Evolutionary conservation across 2,329 filamentous ascomycete genomes (phyloP).

Genomic region (Beauveria varroae): DNA sequence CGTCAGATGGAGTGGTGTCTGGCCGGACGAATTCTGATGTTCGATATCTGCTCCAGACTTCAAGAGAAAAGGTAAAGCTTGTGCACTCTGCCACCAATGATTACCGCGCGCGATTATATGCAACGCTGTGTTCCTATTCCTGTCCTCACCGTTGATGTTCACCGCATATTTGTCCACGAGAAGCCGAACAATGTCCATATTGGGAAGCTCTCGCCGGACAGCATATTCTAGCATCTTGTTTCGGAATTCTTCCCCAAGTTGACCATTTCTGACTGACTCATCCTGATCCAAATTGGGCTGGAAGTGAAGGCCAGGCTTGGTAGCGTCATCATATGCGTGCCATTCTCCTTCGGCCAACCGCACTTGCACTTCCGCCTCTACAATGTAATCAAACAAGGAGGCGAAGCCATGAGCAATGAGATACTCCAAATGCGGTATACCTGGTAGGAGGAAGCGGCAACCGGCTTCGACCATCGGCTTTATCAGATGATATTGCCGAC

Average conservation of each 20-base stretch:
- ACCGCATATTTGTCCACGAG: constrained; percentile 7
- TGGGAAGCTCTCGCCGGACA: neutral
- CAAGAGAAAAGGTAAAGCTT: constrained; percentile 13
- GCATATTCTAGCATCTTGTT: neutral
- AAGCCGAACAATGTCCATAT: constrained; percentile 4
- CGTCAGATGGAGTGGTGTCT: constrained; percentile 13
- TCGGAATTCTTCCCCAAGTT: neutral
- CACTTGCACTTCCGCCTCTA: neutral
- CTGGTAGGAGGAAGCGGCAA: neutral
- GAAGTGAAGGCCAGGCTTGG: constrained; percentile 1
- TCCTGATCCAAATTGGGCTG: neutral
- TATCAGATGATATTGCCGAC: constrained; percentile 1
- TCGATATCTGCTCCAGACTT: constrained; percentile 4
- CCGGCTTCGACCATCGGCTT: neutral
- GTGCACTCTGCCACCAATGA: constrained; percentile 14
- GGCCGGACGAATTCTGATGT: neutral
- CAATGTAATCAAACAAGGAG: neutral
- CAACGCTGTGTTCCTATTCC: neutral
- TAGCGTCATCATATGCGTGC: constrained; percentile 1
- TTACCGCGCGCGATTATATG: neutral
- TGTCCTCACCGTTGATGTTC: neutral
- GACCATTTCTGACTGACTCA: too few species aligned
- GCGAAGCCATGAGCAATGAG: neutral
- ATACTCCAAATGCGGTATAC: neutral
- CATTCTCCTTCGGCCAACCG: neutral